Evolutionary conservation across 1,284 basidiomycete genomes (phyloP).

Genomic region (Ganoderma lucidum): DNA sequence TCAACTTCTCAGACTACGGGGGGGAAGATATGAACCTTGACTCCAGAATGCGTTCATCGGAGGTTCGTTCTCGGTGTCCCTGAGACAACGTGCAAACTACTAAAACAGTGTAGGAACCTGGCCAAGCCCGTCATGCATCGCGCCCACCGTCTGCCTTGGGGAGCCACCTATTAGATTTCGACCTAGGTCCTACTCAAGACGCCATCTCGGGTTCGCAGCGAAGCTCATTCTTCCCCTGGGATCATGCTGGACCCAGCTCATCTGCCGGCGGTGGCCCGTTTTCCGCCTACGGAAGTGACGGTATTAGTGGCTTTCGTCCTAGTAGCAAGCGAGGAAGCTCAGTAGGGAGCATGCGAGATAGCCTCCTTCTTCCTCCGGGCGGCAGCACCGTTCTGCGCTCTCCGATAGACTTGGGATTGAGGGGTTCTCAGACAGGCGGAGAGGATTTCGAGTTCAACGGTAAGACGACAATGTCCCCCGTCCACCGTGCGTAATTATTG

Average conservation of each 20-base stretch:
- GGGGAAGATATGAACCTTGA: slow-evolving; percentile 31
- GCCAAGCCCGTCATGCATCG: slow-evolving; percentile 72
- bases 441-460: slow-evolving; percentile 75
- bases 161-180: slow-evolving; percentile 52
- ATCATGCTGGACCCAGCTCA: slow-evolving; percentile 74
- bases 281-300: slow-evolving; percentile 51
- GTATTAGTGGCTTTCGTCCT: slow-evolving; percentile 56
- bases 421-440: slow-evolving; percentile 50
- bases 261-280: slow-evolving; percentile 53
- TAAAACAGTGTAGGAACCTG: slow-evolving; percentile 67
- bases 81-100: slow-evolving; percentile 1
- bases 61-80: slow-evolving; percentile 49
- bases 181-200: slow-evolving; percentile 46
- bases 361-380: slow-evolving; percentile 52
- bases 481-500: slow-evolving; percentile 28
- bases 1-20: slow-evolving; percentile 10
- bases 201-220: slow-evolving; percentile 60
- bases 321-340: slow-evolving; percentile 64
- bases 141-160: slow-evolving; percentile 58
- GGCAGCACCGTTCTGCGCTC: slow-evolving; percentile 46
- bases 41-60: slow-evolving; percentile 65
- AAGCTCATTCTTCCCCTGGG: slow-evolving; percentile 82
- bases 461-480: slow-evolving; percentile 38
- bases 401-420: slow-evolving; percentile 51
- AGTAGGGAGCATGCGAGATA: slow-evolving; percentile 49